phyloP scores from a whole-genome alignment of 257 asterid genomes.

The Fraxinus excelsior region DNA sequence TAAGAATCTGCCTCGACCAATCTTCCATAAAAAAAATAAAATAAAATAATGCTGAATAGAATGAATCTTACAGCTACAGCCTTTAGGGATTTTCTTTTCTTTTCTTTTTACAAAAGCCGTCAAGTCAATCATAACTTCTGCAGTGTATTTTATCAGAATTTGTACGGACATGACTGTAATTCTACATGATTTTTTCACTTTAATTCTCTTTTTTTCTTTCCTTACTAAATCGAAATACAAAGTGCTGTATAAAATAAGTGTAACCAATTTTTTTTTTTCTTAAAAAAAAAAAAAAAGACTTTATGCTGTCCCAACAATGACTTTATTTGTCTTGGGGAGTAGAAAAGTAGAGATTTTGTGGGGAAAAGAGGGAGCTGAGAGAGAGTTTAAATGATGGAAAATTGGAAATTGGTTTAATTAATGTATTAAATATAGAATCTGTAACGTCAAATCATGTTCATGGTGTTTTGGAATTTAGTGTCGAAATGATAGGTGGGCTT shows the following conservation, averaged over 20 bases:
- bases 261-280: neutral
- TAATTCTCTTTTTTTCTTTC: neutral
- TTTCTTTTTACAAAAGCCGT: conserved; percentile 2
- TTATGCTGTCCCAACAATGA: neutral
- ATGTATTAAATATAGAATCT: conserved; percentile 28
- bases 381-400: neutral
- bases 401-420: neutral
- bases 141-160: neutral
- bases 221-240: too few species aligned
- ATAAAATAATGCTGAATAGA: neutral
- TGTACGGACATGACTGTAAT: neutral
- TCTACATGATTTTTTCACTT: neutral
- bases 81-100: neutral
- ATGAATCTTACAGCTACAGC: neutral
- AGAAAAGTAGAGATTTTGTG: conserved; percentile 4
- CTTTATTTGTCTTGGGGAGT: conserved; percentile 1
- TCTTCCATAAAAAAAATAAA: neutral
- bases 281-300: neutral
- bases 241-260: neutral
- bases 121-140: neutral
- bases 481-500: neutral
- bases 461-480: conserved; percentile 31
- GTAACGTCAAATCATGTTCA: conserved; percentile 45
- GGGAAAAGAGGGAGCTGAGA: neutral
- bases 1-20: neutral